Base-by-base conservation (phyloP, 1,139 yeast genomes). In the Pichia sp. region DNA sequence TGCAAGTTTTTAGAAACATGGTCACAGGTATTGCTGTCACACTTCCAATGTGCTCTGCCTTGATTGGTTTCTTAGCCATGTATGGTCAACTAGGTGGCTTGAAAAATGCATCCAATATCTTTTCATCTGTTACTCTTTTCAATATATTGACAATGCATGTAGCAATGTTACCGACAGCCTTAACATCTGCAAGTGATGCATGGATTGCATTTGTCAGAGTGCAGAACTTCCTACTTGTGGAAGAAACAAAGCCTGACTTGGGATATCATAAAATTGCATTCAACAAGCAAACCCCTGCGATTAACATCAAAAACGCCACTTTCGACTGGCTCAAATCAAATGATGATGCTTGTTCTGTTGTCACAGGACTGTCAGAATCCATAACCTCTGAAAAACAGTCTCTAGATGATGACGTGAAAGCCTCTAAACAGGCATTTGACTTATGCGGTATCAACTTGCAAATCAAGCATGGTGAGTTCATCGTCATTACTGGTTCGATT, bases 401-500 rank as follows among this genome's bases (percentile, higher is more conserved):
- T 50, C 19, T 37, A 18, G 21, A 18, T 9, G 13, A n/a, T 18
- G 30, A 44, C 43, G 12, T 13, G 23, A 37, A 39, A 12, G n/a
- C 16, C 4, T n/a, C 4, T 6, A 34, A 34, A 18, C 18, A 34
- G n/a, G 18, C 16, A 16, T 41, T 65, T 7, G 82, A 83, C 0
- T 73, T 83, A 51, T 60, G 67, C 9, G 61, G 78, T 51, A 64
- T 83, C 40, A 65, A 76, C 55, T 61, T 84, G 16, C 45, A 62
- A 0, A 68, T 84, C 44, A 62, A 68, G 44, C 73, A 73, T 52
- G 85, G 85, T 9, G 88, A 85, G 60, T 81, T 85, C 55, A 70
- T 85, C 3, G 83, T 83, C 53, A 71, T 85, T n/a, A 81, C 87
- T 0, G 93, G 93, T 31, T 64, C 80, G 4, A 81, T 85, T 60